These are phyloP conservation scores for Yamadazyma aaseri DNA, from an alignment of 1,139 yeast species.

Conservation along the genomic window DNA sequence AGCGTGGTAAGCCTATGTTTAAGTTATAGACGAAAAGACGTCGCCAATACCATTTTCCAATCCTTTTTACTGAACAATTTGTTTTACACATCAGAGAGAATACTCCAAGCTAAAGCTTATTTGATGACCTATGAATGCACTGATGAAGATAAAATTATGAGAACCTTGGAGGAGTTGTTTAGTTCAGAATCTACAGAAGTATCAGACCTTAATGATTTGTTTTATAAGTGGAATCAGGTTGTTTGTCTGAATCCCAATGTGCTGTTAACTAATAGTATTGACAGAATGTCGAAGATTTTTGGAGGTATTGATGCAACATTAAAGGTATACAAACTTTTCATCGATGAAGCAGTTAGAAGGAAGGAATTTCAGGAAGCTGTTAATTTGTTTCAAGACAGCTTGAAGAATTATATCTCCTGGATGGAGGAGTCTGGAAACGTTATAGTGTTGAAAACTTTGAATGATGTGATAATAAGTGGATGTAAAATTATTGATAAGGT, in stretches of 20 bases:
- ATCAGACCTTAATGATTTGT: not conserved
- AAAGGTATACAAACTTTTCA: conserved; percentile 26
- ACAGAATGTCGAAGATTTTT: conserved; percentile 13
- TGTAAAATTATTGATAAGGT: conserved; percentile 22
- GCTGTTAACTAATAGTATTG: conserved; percentile 19
- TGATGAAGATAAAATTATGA: conserved; percentile 3
- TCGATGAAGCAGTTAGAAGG: conserved; percentile 28
- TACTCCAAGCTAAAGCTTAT: conserved; percentile 11
- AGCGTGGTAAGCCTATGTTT: conserved; percentile 2
- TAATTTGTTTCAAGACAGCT: conserved; percentile 33
- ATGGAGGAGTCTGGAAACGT: conserved; percentile 29
- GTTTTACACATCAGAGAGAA: conserved; percentile 11
- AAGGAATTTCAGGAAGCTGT: conserved; percentile 25
- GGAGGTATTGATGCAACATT: conserved; percentile 21
- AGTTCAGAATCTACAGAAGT: conserved; percentile 9
- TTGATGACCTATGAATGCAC: not conserved
- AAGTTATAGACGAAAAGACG: not conserved
- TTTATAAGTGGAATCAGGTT: conserved; percentile 12
- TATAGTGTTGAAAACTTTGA: conserved; percentile 26
- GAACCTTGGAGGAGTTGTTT: not conserved
- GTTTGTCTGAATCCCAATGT: conserved; percentile 16
- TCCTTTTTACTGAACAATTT: conserved; percentile 9
- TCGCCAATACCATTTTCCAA: conserved; percentile 2
- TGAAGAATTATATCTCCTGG: conserved; percentile 29
- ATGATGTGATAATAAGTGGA: conserved; percentile 28